Conservation (phyloP, 768 basidiomycete genomes). For the Auriscalpium vulgare region DNA sequence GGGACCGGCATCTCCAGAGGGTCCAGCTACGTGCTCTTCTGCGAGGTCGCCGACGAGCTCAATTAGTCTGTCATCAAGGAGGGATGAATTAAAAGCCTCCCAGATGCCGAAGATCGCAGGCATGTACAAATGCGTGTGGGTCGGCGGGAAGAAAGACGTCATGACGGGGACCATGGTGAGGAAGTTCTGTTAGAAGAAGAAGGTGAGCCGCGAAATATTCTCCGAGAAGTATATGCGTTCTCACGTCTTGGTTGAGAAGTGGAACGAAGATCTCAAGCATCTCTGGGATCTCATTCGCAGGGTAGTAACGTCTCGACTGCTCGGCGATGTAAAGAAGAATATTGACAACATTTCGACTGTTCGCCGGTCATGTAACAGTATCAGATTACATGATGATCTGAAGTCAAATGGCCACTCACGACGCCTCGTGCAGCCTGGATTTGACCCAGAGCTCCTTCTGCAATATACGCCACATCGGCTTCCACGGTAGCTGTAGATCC, state of each 20-base stretch:
- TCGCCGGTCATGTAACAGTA: not conserved
- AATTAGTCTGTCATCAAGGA: conserved; percentile 67
- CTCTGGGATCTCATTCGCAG: conserved; percentile 50
- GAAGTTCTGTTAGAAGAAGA: conserved; percentile 38
- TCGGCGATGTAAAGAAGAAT: conserved; percentile 70
- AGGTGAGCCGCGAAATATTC: not conserved
- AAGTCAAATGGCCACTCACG: conserved; percentile 31
- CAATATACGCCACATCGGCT: conserved; percentile 66
- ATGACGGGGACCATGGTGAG: conserved; percentile 69
- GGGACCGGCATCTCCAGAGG: conserved; percentile 40
- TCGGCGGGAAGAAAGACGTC: conserved; percentile 69
- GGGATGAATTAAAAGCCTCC: conserved; percentile 70
- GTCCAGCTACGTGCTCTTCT: conserved; percentile 61
- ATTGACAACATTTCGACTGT: conserved; percentile 53
- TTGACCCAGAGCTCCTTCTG: conserved; percentile 74
- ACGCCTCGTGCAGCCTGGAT: conserved; percentile 47
- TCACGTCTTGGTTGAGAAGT: conserved; percentile 60
- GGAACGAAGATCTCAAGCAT: conserved; percentile 73
- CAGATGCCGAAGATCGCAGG: conserved; percentile 68
- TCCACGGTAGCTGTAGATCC: conserved; percentile 68
- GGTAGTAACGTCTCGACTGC: conserved; percentile 62
- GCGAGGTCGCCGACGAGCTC: conserved; percentile 63
- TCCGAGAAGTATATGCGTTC: conserved; percentile 15
- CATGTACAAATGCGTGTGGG: conserved; percentile 57
- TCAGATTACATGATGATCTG: not conserved